Base-by-base conservation (phyloP, 257 asterid species). In the Solanum medicagineum region DNA sequence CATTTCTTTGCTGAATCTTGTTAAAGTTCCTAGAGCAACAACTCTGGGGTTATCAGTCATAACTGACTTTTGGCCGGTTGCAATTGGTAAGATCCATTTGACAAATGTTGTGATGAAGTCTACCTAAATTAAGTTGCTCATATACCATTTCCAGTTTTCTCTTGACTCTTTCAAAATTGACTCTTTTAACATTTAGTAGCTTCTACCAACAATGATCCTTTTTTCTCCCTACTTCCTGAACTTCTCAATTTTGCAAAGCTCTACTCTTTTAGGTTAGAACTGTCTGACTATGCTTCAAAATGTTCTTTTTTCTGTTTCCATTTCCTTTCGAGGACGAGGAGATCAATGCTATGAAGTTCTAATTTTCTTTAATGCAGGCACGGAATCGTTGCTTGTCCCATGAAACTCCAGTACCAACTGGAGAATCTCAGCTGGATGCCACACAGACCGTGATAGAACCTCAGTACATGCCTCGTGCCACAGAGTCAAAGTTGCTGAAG, bases 381-480 rank as follows among this genome's bases (percentile, higher is more conserved):
- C 89, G 96, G n/a, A 90, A 87, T 53, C 87, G 87, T 55, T 87
- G 93, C 85, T 53, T 91, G 71, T 89, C 93, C 86, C 87, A 88
- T 45, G 94, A 91, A 85, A 90, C 86, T 80, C 94, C 83, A 81
- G 85, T 86, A 60, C 86, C 85, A 86, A 84, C 86, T 68, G 70
- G 80, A 83, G 93, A 90, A 85, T 42, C 88, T 88, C 88, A 47
- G 74, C 87, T 75, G 29, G 90, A 85, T 59, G 83, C 87, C 82
- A 49, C 87, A 47, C 85, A 88, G 81, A 57, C 87, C 40, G 20
- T 74, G 70, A 88, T 84, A 56, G 95, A 91, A 83, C 83, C 94
- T 74, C 91, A 88, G 84, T 81, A 80, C 87, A 79, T 91, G 92
- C 93, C 94, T 89, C 92, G 81, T 60, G 89, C 86, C 85, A 89